Base-by-base conservation (phyloP, 2,329 filamentous ascomycete species). In the Pleurostoma richardsiae region DNA sequence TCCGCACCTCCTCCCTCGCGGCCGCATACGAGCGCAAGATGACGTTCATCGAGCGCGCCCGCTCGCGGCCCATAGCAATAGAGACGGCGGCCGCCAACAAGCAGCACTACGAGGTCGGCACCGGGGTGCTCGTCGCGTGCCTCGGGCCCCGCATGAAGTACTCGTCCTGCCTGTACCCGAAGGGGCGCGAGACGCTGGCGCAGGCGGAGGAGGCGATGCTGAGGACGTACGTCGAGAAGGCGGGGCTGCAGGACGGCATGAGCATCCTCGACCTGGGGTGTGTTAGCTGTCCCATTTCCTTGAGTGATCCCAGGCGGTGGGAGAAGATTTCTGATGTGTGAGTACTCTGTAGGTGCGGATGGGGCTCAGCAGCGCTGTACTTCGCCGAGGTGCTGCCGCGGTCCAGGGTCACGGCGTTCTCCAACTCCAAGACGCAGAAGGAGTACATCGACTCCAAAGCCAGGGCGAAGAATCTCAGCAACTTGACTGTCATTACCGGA, bases 111-210 rank as follows among this genome's bases (percentile, higher is more conserved):
- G 84, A 88, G 65, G 83, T 88, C 39, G 82, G 80, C 38, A 85
- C 83, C 0, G 80, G 79, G 4, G 78, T 87, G 28, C 63, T 88
- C 39, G 64, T 67, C 29, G 77, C 74, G 29, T 82, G 76, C 61
- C 66, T 88, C 10, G 85, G 85, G 0, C 80, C 82, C 4, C 69
- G 83, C 46, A 87, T 88, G 82, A 88, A 88, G 72, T 88, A 87
- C 61, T 83, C 77, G n/a, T 75, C 71, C 52, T 85, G 80, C 59
- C 67, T 85, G 57, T 88, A 88, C 61, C 76, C 78, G 4, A 77
- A 75, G 50, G 82, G 80, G 11, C 67, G 68, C 49, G 79, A 83
- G 66, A 83, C 75, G n/a, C 64, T 87, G 44, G 83, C 70, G 2
- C 71, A 86, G 61, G 83, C 83, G 3, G 85, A 88, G 64, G 72